Percentiles rank a stretch among this genome's conserved stretches.
Conservation (phyloP, 2,329 filamentous ascomycete genomes). For the Teratosphaeria zuluensis region DNA sequence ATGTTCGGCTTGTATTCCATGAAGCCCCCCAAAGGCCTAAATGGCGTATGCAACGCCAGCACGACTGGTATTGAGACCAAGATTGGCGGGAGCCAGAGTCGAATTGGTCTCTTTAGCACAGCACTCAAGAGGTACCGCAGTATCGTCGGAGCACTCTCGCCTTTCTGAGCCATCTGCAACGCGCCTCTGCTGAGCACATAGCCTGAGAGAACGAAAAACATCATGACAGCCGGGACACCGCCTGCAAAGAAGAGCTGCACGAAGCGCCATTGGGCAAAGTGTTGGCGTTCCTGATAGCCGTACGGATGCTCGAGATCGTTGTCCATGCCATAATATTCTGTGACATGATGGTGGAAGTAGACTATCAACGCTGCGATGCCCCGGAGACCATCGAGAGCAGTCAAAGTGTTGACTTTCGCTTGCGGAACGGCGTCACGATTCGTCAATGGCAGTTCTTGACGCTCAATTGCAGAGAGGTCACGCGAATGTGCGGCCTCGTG, state of each 20-base stretch:
- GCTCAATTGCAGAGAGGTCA: not conserved
- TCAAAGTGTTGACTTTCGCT: not conserved
- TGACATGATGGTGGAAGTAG: not conserved
- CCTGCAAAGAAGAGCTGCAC: constrained; percentile 51
- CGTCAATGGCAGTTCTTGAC: not conserved
- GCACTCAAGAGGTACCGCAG: constrained; percentile 23
- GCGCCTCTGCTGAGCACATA: constrained; percentile 38
- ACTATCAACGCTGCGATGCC: not conserved
- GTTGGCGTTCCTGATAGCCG: not conserved
- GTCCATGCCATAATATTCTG: not conserved
- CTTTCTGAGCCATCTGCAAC: not conserved
- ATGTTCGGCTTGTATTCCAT: constrained; percentile 12
- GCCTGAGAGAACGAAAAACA: constrained; percentile 44
- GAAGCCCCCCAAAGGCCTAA: constrained; percentile 24
- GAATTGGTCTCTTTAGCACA: constrained; percentile 39
- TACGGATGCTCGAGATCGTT: not conserved
- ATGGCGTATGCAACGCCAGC: constrained; percentile 39
- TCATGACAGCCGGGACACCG: constrained; percentile 48
- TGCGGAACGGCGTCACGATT: not conserved
- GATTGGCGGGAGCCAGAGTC: constrained; percentile 41
- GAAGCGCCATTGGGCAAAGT: constrained; percentile 40
- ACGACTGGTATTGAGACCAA: constrained; percentile 44
- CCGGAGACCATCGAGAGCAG: not conserved
- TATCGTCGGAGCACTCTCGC: not conserved
- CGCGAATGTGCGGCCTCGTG: not conserved